Evolutionary conservation across 257 asterid species (phyloP), one percentile per base, ranked within the genome.

Genomic region (Gentiana straminea): DNA sequence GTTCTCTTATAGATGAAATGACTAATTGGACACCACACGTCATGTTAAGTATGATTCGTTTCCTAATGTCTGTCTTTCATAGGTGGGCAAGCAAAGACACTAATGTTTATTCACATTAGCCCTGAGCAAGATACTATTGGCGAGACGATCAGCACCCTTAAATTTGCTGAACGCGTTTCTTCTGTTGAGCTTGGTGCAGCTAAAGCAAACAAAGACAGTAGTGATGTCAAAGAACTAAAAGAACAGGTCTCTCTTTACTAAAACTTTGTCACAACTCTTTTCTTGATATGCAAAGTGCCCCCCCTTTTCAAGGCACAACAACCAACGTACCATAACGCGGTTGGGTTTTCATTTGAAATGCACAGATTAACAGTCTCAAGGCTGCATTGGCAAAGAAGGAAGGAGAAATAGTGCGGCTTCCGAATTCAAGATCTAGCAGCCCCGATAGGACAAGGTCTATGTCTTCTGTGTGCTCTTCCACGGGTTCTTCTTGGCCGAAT

Each of bases 151-250:
- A 86, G 88, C 64, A 86, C 95, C 50, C 85, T 89, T 57, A 89
- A 86, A 71, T 89, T 89, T 77, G 95, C 95, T 55, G 94, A 89
- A 73, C 84, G 95, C 54, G 95, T 86, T 57, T 83, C 97, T 35
- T 78, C 91, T 1, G 78, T 84, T 46, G 95, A 89, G 78, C 89
- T 78, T 65, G 95, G 95, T 60, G 74, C 85, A 61, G 89, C 94
- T 68, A 79, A 76, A 58, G 68, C 84, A 51, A 81, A 81, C 74
- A 89, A 81, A 76, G 97, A 88, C 12, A 65, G 72, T 65, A 34
- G 79, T 60, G 94, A 86, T 36, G 86, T 81, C 70, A 84, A 69
- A 76, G 92, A 86, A 47, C 79, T 85, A 55, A 89, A 71, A 78
- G 95, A 82, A 69, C 94, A 89, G 95, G 97, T 89, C 49, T 33